Conservation (phyloP, 2,329 filamentous ascomycete species). For the Keithomyces neogunnii region DNA sequence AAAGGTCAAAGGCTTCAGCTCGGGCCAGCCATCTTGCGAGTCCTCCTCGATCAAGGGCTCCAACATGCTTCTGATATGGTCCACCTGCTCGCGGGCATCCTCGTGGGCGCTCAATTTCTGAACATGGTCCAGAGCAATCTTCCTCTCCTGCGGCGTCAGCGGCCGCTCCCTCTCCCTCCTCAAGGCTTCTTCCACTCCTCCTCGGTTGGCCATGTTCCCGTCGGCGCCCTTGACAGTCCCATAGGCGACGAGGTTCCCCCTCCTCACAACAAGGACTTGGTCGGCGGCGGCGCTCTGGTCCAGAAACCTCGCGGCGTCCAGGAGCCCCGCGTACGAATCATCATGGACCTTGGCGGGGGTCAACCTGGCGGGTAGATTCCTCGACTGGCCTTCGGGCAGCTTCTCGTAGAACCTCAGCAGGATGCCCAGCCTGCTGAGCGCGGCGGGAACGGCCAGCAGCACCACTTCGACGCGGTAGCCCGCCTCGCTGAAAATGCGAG, state of each 20-base stretch:
- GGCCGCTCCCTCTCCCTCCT: conserved; percentile 18
- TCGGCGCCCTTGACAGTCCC: conserved; percentile 7
- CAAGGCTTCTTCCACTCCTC: conserved; percentile 15
- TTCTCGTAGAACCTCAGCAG: conserved; percentile 29
- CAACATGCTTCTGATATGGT: conserved; percentile 18
- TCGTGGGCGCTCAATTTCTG: conserved; percentile 14
- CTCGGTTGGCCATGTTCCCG: not conserved
- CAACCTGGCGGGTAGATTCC: conserved; percentile 28
- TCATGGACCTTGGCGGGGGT: conserved; percentile 37
- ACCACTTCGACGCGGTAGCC: conserved; percentile 31
- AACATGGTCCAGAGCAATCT: conserved; percentile 16
- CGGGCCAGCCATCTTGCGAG: conserved; percentile 5
- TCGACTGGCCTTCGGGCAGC: conserved; percentile 24
- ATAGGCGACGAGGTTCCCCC: conserved; percentile 28
- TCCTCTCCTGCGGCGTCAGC: conserved; percentile 18
- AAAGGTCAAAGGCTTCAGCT: conserved; percentile 15
- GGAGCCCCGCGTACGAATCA: conserved; percentile 32
- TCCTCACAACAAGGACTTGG: conserved; percentile 29
- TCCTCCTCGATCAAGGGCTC: conserved; percentile 10
- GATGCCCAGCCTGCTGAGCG: conserved; percentile 33
- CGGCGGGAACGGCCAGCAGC: conserved; percentile 32
- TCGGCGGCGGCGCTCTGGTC: conserved; percentile 23
- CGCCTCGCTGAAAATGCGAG: conserved; percentile 20
- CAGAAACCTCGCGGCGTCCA: conserved; percentile 27
- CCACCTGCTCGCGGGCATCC: conserved; percentile 13